Evolutionary conservation across 805 yeast genomes (phyloP), one percentile per base, ranked within the genome.

Genomic region (Dipodascus albidus): DNA sequence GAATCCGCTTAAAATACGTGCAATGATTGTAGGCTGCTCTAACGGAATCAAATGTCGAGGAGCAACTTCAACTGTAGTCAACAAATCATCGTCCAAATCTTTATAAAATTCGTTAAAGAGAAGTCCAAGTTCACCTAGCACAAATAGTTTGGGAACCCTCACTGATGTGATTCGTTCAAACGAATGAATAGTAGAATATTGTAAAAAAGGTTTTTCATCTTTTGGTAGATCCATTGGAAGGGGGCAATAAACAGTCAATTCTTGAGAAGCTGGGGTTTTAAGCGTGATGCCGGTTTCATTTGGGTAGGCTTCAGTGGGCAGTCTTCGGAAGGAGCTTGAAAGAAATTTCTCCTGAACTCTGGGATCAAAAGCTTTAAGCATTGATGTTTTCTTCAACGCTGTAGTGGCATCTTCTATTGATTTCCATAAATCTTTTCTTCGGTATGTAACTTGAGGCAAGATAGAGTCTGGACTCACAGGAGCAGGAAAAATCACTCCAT

Each of bases 201-300:
- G 31, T 20, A 4, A 15, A 47, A 21, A 21, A 9, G 31, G 31
- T 6, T 21, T n/a, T 22, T 47, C 24, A 15, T 51, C 51, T 14
- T 47, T 38, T 2, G 44, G 31, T 11, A 41, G 55, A 3, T 53
- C 51, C 48, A 35, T 44, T 35, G 22, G 31, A 21, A 24, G 17
- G 22, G 49, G 54, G 11, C 50, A 49, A 48, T 53, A 59, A 33
- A 51, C 27, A 23, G 38, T 48, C 3, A 55, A 51, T 47, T 59
- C 62, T 14, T 58, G 57, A n/a, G 51, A 50, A 38, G 47, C 51
- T 2, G 56, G 53, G 3, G 62, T 59, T 2, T 57, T 51, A 27
- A 59, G 51, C 2, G 60, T 55, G 19, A 59, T 54, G 21, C 57
- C 59, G 15, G 44, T 49, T 24, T 55, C 48, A 35, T 50, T 50